Conservation (phyloP, 495 filamentous ascomycete species). For the Penicillium samsonianum region DNA sequence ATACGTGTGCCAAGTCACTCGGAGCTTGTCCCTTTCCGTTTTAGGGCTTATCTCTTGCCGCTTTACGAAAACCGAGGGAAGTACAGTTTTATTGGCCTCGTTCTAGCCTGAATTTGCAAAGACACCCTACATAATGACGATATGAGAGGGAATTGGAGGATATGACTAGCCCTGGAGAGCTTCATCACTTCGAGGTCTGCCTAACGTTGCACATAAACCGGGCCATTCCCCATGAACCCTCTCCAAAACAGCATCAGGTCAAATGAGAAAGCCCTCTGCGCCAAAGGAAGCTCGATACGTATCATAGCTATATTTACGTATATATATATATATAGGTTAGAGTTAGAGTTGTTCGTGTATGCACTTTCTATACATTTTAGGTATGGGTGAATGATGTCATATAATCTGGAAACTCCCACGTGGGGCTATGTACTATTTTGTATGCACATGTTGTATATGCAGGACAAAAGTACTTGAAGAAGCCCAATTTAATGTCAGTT, state of each 20-base stretch:
- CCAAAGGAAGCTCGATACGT: no score
- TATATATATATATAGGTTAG: no score
- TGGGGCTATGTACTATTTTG: not conserved
- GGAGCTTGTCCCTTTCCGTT: not conserved
- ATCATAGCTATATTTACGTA: no score
- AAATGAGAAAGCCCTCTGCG: no score
- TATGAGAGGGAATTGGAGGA: not conserved
- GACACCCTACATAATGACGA: not conserved
- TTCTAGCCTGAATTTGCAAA: not conserved
- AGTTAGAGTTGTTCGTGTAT: not conserved
- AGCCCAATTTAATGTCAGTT: not conserved
- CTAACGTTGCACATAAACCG: no score
- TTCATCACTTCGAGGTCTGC: no score
- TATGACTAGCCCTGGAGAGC: not conserved
- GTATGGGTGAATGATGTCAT: not conserved
- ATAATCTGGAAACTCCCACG: not conserved
- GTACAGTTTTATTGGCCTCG: not conserved
- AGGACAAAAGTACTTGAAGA: constrained; percentile 3
- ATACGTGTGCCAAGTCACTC: not conserved
- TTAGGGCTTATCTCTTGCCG: not conserved
- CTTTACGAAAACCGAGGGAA: not conserved
- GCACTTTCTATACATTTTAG: not conserved
- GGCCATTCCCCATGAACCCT: no score
- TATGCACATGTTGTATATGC: not conserved
- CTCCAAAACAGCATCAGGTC: no score